These are phyloP conservation scores for Fusarium ambrosium DNA, from an alignment of 2,329 filamentous ascomycete genomes.

Conservation along the genomic window DNA sequence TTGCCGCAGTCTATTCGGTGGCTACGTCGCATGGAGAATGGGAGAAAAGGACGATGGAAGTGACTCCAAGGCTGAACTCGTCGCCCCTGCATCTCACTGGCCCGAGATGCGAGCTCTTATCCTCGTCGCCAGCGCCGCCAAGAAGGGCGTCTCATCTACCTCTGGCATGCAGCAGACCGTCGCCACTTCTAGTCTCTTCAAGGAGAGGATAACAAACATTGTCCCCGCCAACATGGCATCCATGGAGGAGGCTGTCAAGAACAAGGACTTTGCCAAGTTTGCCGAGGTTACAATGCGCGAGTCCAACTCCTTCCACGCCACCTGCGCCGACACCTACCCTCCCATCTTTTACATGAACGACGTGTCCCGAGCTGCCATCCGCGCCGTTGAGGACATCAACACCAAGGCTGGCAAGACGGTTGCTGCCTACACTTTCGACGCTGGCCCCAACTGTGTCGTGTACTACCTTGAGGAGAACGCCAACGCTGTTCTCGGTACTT, in stretches of 20 bases:
- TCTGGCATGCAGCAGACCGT: slow-evolving; percentile 98
- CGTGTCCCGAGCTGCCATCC: slow-evolving; percentile 86
- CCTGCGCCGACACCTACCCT: slow-evolving; percentile 93
- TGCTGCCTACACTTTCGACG: slow-evolving; percentile 97
- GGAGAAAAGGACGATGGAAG: slow-evolving; percentile 81
- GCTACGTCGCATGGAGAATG: slow-evolving; percentile 95
- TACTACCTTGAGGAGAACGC: slow-evolving; percentile 91
- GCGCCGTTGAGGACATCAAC: slow-evolving; percentile 92
- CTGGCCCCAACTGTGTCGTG: slow-evolving; percentile 95
- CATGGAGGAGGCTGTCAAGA: slow-evolving; percentile 86
- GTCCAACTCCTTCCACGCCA: slow-evolving; percentile 96
- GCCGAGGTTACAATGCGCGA: slow-evolving; percentile 95
- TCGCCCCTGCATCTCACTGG: slow-evolving; percentile 92
- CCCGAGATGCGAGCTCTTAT: slow-evolving; percentile 93
- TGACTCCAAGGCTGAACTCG: slow-evolving; percentile 89
- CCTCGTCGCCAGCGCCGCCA: slow-evolving; percentile 90
- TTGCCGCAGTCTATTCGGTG: slow-evolving; percentile 92
- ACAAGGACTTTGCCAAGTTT: slow-evolving; percentile 87
- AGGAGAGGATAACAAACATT: slow-evolving; percentile 78
- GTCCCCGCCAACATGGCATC: slow-evolving; percentile 86
- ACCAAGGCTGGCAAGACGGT: slow-evolving; percentile 80
- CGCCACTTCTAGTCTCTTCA: slow-evolving; percentile 89
- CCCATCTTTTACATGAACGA: slow-evolving; percentile 99
- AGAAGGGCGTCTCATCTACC: slow-evolving; percentile 95
- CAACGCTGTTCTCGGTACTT: slow-evolving; percentile 79